These are phyloP conservation scores for Panaeolus papilionaceus DNA, from an alignment of 768 basidiomycete genomes.

Conservation along the genomic window DNA sequence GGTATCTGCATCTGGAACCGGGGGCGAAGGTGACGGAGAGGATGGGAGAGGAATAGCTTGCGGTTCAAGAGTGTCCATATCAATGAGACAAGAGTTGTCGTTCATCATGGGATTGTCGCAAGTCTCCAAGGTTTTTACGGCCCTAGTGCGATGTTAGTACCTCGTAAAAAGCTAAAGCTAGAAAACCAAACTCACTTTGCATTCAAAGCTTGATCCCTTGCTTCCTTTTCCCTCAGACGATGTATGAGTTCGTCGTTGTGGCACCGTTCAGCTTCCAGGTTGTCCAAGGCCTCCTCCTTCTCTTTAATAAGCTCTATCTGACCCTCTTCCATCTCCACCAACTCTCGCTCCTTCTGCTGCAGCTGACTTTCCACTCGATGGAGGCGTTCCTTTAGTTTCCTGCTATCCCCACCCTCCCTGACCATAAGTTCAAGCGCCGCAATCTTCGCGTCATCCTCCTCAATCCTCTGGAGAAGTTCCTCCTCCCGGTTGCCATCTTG, in stretches of 20 bases:
- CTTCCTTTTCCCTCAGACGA: slow-evolving; percentile 32
- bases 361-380: slow-evolving; percentile 45
- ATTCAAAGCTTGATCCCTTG: slow-evolving; percentile 27
- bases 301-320: slow-evolving; percentile 56
- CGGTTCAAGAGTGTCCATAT: slow-evolving; percentile 30
- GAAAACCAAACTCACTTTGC: slow-evolving; percentile 25
- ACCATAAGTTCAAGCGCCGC: slow-evolving; percentile 58
- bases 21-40: slow-evolving; percentile 10
- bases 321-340: slow-evolving; percentile 46
- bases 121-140: slow-evolving; percentile 24
- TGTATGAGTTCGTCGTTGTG: slow-evolving; percentile 36
- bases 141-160: slow-evolving; percentile 21
- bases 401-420: slow-evolving; percentile 43
- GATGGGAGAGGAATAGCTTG: slow-evolving; percentile 2
- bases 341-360: slow-evolving; percentile 46
- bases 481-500: slow-evolving; percentile 58
- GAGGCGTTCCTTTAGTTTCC: slow-evolving; percentile 47
- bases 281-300: slow-evolving; percentile 55
- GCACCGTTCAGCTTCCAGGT: slow-evolving; percentile 43
- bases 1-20: slow-evolving; percentile 35
- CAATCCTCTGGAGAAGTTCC: slow-evolving; percentile 67
- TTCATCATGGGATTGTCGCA: slow-evolving; percentile 29
- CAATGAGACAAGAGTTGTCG: slow-evolving; percentile 27
- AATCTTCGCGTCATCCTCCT: slow-evolving; percentile 76
- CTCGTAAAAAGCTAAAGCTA: background rate